Conservation (phyloP, 2,329 filamentous ascomycete species). For the Colletotrichum filicis region DNA sequence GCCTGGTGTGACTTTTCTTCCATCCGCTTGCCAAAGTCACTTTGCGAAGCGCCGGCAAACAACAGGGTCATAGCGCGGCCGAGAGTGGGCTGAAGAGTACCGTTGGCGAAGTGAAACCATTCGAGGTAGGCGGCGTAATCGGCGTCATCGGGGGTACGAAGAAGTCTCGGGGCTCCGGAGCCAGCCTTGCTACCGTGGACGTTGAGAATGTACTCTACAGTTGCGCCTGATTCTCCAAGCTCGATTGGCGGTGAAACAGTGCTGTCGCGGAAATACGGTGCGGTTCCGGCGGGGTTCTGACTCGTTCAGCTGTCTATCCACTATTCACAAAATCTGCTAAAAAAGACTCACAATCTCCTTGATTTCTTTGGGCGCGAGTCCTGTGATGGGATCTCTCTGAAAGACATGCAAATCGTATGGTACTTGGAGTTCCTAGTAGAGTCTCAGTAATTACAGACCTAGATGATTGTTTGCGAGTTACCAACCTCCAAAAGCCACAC, state of each 20-base stretch:
- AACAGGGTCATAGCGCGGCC: slow-evolving; percentile 46
- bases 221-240: slow-evolving; percentile 69
- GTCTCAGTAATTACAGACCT: neutral
- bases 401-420: slow-evolving; percentile 31
- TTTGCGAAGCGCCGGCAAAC: slow-evolving; percentile 40
- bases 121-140: slow-evolving; percentile 71
- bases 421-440: slow-evolving; percentile 28
- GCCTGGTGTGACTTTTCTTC: neutral
- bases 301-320: neutral
- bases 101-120: slow-evolving; percentile 71
- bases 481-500: slow-evolving; percentile 35
- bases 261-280: slow-evolving; percentile 70
- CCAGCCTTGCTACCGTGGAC: slow-evolving; percentile 52
- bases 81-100: slow-evolving; percentile 53
- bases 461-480: neutral
- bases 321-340: neutral
- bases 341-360: slow-evolving; percentile 24
- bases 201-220: slow-evolving; percentile 70
- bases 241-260: slow-evolving; percentile 49
- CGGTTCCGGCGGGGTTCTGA: slow-evolving; percentile 60
- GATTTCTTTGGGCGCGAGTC: slow-evolving; percentile 20
- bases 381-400: slow-evolving; percentile 23
- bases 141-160: slow-evolving; percentile 50
- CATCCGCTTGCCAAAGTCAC: slow-evolving; percentile 14
- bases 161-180: slow-evolving; percentile 54